phyloP scores from a whole-genome alignment of 2,329 filamentous ascomycete species.

The Helicocarpus griseus region DNA sequence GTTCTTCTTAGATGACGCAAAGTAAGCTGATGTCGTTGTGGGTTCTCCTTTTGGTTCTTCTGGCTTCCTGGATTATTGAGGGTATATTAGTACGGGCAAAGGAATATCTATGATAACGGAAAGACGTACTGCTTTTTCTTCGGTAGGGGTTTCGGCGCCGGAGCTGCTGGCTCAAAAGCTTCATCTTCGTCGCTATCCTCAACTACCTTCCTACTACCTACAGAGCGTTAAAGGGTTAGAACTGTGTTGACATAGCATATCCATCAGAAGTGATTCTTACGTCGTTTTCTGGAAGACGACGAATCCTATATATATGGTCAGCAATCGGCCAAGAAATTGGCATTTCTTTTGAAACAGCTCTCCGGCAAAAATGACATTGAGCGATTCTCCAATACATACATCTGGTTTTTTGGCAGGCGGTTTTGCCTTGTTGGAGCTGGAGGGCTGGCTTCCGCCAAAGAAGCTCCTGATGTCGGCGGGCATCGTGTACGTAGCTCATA shows the following conservation, averaged over 20 bases:
- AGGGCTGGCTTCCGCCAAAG: slow-evolving; percentile 57
- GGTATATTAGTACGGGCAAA: slow-evolving; percentile 2
- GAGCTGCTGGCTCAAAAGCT: slow-evolving; percentile 40
- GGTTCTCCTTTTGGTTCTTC: slow-evolving; percentile 44
- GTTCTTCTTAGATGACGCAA: slow-evolving; percentile 49
- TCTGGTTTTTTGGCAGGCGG: slow-evolving; percentile 32
- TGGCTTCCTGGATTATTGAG: slow-evolving; percentile 34
- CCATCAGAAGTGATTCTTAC: slow-evolving; percentile 17
- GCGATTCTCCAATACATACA: slow-evolving; percentile 20
- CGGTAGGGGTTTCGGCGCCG: slow-evolving; percentile 28
- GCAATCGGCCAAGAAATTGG: not conserved
- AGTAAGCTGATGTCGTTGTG: slow-evolving; percentile 55
- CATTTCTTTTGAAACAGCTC: slow-evolving; percentile 2
- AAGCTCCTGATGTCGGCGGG: slow-evolving; percentile 80
- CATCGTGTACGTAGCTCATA: slow-evolving; percentile 43
- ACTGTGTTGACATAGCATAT: not conserved
- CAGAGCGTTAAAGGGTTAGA: slow-evolving; percentile 8
- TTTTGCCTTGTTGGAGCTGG: slow-evolving; percentile 36
- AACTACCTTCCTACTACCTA: slow-evolving; percentile 56
- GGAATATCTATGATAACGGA: not conserved
- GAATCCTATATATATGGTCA: slow-evolving; percentile 16
- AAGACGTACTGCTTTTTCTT: slow-evolving; percentile 42
- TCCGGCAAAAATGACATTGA: slow-evolving; percentile 3
- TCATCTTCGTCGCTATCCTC: slow-evolving; percentile 70
- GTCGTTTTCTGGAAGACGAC: slow-evolving; percentile 24